Conservation (phyloP, 208 protist genomes). For the Angomonas ambiguus region DNA sequence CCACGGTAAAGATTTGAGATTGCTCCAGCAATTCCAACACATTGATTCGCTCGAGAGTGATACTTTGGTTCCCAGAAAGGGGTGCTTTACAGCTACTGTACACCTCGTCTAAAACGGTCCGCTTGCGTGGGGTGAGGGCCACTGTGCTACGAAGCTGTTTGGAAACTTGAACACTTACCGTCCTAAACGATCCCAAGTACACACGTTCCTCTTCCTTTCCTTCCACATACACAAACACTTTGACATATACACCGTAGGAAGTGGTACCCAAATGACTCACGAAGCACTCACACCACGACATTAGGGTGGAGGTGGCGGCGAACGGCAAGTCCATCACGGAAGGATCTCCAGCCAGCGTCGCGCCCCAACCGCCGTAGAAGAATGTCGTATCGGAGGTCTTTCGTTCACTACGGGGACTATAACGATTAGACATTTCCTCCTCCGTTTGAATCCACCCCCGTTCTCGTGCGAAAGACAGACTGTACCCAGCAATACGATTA, state of each 20-base stretch:
- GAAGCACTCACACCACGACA: conserved; percentile 28
- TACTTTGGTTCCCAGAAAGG: background rate
- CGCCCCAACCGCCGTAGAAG: conserved; percentile 59
- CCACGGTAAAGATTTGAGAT: background rate
- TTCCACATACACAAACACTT: conserved; percentile 42
- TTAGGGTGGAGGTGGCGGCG: conserved; percentile 26
- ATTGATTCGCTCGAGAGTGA: background rate
- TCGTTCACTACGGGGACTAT: conserved; percentile 14
- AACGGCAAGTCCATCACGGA: conserved; percentile 25
- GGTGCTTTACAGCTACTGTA: background rate
- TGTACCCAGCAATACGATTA: conserved; percentile 48
- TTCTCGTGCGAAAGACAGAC: conserved; percentile 50
- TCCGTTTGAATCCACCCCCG: conserved; percentile 50
- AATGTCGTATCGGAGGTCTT: conserved; percentile 32
- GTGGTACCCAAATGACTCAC: conserved; percentile 46
- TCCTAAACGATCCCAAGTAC: conserved; percentile 44
- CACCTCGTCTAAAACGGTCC: background rate
- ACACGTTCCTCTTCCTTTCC: conserved; percentile 20
- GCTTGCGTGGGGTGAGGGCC: conserved; percentile 14
- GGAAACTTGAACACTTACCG: conserved; percentile 53
- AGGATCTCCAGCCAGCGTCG: conserved; percentile 21
- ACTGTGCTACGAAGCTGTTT: conserved; percentile 29
- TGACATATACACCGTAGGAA: conserved; percentile 43
- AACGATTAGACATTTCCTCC: conserved; percentile 20
- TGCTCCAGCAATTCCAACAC: background rate